phyloP scores from a whole-genome alignment of 148 eudicot genomes.

The Cornus kousa region DNA sequence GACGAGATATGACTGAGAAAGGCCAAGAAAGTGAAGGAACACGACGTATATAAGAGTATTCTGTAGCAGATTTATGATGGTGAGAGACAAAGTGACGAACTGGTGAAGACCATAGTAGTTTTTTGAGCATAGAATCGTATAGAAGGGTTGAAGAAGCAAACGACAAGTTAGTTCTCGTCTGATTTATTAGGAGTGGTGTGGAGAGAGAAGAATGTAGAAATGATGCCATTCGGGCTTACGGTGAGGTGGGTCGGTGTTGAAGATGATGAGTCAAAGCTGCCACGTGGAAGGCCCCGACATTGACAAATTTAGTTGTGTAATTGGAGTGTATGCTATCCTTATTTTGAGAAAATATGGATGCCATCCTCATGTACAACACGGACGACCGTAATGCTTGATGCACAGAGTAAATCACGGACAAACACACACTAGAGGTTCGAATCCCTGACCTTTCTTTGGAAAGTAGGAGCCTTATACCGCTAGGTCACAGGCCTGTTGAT shows the following conservation, averaged over 20 bases:
- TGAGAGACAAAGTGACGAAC: slow-evolving; percentile 23
- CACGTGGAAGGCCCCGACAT: not conserved
- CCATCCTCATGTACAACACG: no score
- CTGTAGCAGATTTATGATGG: not conserved
- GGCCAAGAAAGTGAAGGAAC: slow-evolving; percentile 15
- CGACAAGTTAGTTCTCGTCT: not conserved
- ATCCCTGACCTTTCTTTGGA: no score
- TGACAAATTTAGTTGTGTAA: no score
- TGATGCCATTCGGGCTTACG: not conserved
- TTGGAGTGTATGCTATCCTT: no score
- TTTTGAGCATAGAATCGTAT: slow-evolving; percentile 21
- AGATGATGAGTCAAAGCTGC: not conserved
- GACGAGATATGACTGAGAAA: slow-evolving; percentile 9
- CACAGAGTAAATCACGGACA: no score
- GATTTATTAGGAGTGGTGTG: not conserved
- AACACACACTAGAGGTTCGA: no score
- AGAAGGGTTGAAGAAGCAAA: not conserved
- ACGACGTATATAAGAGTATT: not conserved
- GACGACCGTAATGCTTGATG: no score
- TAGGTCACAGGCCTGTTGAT: no score
- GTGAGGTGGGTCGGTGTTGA: not conserved
- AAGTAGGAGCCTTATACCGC: no score
- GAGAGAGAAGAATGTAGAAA: slow-evolving; percentile 2
- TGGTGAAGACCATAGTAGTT: slow-evolving; percentile 24
- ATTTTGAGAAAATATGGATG: no score